Evolutionary conservation across 2,329 filamentous ascomycete genomes (phyloP).

Genomic region (Corniculantispora saksenae): DNA sequence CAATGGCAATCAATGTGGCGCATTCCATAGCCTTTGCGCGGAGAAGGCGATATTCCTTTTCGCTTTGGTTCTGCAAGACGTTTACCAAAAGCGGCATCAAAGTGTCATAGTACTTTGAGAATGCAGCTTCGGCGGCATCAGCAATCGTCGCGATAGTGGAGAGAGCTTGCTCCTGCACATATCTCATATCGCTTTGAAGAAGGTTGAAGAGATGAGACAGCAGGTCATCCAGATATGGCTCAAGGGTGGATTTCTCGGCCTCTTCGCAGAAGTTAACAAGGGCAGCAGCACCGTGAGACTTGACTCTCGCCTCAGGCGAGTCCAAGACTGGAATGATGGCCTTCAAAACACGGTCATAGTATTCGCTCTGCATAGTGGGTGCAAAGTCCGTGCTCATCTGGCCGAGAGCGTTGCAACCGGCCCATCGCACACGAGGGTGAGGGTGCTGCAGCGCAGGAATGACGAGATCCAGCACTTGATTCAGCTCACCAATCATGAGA

Average conservation of each 20-base stretch:
- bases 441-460: conserved; percentile 85
- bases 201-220: conserved; percentile 83
- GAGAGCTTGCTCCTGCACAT: conserved; percentile 94
- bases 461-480: conserved; percentile 93
- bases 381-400: conserved; percentile 99
- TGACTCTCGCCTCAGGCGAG: conserved; percentile 87
- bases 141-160: conserved; percentile 98
- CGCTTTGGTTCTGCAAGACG: conserved; percentile 84
- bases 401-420: conserved; percentile 95
- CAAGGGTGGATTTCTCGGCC: conserved; percentile 86
- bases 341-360: conserved; percentile 82
- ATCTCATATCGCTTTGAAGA: conserved; percentile 88
- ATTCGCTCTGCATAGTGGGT: conserved; percentile 95
- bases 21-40: conserved; percentile 99
- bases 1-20: conserved; percentile 90
- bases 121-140: conserved; percentile 95
- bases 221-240: conserved; percentile 89
- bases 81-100: conserved; percentile 94
- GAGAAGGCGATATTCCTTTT: conserved; percentile 88
- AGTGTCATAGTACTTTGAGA: conserved; percentile 91
- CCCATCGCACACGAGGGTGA: conserved; percentile 93
- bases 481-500: conserved; percentile 90
- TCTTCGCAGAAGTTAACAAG: conserved; percentile 99
- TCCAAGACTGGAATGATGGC: conserved; percentile 91
- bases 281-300: conserved; percentile 95